Evolutionary conservation across 2,329 filamentous ascomycete species (phyloP).

Genomic region (Ophiocordyceps robertsii): DNA sequence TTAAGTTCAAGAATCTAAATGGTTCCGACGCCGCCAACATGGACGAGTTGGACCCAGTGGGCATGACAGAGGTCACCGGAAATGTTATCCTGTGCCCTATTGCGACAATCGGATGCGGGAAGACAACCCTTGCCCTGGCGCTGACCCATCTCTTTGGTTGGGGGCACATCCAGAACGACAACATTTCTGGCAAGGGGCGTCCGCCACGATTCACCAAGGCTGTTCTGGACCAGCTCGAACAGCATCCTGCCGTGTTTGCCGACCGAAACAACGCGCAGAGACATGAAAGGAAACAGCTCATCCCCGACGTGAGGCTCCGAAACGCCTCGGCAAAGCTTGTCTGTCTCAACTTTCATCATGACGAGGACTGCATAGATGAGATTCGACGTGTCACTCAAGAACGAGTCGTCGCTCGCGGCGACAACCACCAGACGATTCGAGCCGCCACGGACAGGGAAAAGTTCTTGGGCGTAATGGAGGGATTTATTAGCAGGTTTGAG

Average conservation of each 20-base stretch:
- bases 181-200: constrained; percentile 69
- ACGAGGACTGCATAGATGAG: constrained; percentile 57
- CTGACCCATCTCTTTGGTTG: constrained; percentile 74
- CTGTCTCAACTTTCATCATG: constrained; percentile 79
- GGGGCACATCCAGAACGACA: constrained; percentile 94
- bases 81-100: constrained; percentile 80
- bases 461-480: constrained; percentile 85
- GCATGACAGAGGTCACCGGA: constrained; percentile 40
- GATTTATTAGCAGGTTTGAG: constrained; percentile 80
- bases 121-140: constrained; percentile 81
- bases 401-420: constrained; percentile 71
- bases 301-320: constrained; percentile 58
- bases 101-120: constrained; percentile 90
- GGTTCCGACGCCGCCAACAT: constrained; percentile 77
- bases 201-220: constrained; percentile 65
- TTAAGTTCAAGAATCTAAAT: constrained; percentile 69
- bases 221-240: constrained; percentile 50
- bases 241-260: constrained; percentile 64
- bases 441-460: constrained; percentile 61
- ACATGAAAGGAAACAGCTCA: constrained; percentile 77
- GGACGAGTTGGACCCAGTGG: constrained; percentile 38
- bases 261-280: constrained; percentile 90
- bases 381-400: constrained; percentile 64
- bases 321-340: constrained; percentile 58
- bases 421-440: constrained; percentile 97